phyloP scores from a whole-genome alignment of 768 basidiomycete species.

The Zangia roseola region DNA sequence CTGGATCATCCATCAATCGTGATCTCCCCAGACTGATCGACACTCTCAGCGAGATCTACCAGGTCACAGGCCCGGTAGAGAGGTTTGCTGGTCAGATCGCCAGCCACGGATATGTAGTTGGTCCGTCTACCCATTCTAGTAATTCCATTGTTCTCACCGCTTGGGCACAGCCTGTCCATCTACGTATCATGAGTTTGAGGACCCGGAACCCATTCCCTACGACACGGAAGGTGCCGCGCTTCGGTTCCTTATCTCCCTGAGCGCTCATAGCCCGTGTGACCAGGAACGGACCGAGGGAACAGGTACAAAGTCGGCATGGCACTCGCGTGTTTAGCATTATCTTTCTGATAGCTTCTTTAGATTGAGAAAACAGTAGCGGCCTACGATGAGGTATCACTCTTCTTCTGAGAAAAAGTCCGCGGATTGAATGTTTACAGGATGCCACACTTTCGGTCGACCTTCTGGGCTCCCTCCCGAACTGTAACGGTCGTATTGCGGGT shows the following conservation, averaged over 20 bases:
- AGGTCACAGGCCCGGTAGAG: slow-evolving; percentile 96
- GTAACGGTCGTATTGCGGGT: slow-evolving; percentile 91
- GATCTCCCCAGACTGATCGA: neutral
- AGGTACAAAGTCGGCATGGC: slow-evolving; percentile 65
- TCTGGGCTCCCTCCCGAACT: slow-evolving; percentile 68
- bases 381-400: slow-evolving; percentile 72
- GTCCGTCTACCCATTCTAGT: slow-evolving; percentile 38
- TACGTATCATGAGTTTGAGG: slow-evolving; percentile 89
- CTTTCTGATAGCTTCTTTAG: slow-evolving; percentile 39
- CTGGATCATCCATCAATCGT: neutral
- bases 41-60: slow-evolving; percentile 80
- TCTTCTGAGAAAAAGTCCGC: neutral
- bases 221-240: slow-evolving; percentile 67
- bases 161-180: slow-evolving; percentile 67
- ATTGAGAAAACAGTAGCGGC: slow-evolving; percentile 84
- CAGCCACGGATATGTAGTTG: slow-evolving; percentile 81
- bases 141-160: neutral
- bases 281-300: slow-evolving; percentile 90
- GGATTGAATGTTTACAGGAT: slow-evolving; percentile 50
- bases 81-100: slow-evolving; percentile 87
- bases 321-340: neutral
- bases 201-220: slow-evolving; percentile 85
- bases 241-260: neutral
- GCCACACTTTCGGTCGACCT: slow-evolving; percentile 75
- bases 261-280: neutral